Evolutionary conservation across 345 rosid species (phyloP).

Genomic region (Eucalyptus viminalis): DNA sequence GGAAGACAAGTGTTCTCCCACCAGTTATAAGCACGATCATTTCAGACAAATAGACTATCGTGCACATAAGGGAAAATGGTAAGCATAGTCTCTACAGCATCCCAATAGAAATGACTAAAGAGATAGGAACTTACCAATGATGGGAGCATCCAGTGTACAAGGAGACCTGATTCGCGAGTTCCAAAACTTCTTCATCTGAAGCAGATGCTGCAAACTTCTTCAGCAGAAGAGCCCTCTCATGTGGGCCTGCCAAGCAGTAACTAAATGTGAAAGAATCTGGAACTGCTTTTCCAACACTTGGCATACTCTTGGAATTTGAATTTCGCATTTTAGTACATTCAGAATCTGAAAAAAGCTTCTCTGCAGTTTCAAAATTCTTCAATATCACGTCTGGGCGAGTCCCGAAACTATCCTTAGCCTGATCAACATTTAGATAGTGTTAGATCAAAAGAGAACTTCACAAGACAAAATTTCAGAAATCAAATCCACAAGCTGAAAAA

Average conservation of each 20-base stretch:
- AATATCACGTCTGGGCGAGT: constrained; percentile 14
- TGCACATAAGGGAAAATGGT: neutral
- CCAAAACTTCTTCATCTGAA: constrained; percentile 52
- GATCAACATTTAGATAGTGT: neutral
- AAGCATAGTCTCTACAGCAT: neutral
- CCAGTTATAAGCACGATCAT: neutral
- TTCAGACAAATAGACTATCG: neutral
- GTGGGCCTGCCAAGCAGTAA: constrained; percentile 71
- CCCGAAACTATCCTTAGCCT: constrained; percentile 17
- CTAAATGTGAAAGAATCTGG: constrained; percentile 53
- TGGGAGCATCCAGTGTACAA: constrained; percentile 85
- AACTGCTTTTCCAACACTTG: constrained; percentile 24
- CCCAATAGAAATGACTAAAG: neutral
- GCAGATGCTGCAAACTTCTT: constrained; percentile 64
- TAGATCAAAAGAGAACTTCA: neutral
- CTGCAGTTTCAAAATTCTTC: constrained; percentile 23
- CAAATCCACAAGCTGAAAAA: neutral
- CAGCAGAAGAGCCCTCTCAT: constrained; percentile 63
- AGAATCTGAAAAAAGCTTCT: constrained; percentile 44
- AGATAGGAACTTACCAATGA: constrained; percentile 41
- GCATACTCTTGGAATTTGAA: constrained; percentile 13
- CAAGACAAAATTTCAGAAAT: neutral
- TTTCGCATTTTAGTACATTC: constrained; percentile 45
- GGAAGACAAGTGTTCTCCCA: neutral
- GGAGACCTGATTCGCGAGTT: constrained; percentile 70